These are phyloP conservation scores for Tritrichomonas foetus DNA, from an alignment of 208 protist species.

Conservation along the genomic window DNA sequence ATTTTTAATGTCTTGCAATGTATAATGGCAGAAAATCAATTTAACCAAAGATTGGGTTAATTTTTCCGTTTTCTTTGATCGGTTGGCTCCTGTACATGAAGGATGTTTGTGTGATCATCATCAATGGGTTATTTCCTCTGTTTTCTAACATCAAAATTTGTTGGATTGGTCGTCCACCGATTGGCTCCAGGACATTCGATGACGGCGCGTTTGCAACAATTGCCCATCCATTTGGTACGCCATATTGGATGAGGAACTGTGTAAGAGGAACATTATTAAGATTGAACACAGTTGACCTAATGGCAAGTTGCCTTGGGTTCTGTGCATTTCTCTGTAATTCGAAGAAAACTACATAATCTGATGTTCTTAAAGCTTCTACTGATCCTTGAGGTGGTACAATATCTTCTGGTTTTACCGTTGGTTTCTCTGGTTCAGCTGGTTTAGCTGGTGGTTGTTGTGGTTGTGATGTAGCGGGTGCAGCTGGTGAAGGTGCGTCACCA, in stretches of 20 bases:
- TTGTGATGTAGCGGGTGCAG: too few species aligned
- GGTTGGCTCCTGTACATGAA: conserved; percentile 1
- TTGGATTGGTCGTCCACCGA: background rate
- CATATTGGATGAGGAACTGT: conserved; percentile 4
- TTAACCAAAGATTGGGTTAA: conserved; percentile 2
- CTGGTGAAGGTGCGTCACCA: too few species aligned
- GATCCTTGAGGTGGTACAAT: background rate
- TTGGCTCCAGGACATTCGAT: background rate
- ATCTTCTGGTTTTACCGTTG: background rate
- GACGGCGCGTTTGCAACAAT: background rate
- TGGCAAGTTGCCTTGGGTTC: background rate
- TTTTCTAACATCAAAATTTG: background rate
- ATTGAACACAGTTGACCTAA: background rate
- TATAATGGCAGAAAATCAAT: too few species aligned
- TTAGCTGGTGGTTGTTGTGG: background rate
- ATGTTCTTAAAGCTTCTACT: background rate
- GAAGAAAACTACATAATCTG: conserved; percentile 4
- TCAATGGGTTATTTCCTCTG: background rate
- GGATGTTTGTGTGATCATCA: background rate
- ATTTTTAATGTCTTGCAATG: too few species aligned
- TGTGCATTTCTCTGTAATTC: background rate
- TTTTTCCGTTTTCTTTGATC: background rate
- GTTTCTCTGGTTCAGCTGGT: background rate
- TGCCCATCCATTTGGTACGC: background rate
- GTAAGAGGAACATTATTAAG: background rate